phyloP scores from a whole-genome alignment of 2,329 filamentous ascomycete genomes.

The Sclerotiophoma versabilis region DNA sequence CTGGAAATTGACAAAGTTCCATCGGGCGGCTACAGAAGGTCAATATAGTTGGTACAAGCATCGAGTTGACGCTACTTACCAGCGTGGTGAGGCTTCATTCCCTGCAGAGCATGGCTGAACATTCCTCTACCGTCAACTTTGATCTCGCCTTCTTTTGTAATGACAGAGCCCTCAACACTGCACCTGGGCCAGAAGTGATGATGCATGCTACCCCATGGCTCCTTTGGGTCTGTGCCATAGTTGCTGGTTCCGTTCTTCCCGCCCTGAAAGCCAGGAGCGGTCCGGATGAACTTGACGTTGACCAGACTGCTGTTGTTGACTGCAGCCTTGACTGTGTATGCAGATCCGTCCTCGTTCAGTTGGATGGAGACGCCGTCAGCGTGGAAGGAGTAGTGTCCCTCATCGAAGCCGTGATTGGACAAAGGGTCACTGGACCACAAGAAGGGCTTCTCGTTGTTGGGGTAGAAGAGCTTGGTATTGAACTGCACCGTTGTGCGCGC shows the following conservation, averaged over 20 bases:
- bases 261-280: slow-evolving; percentile 80
- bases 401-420: slow-evolving; percentile 80
- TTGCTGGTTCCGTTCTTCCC: slow-evolving; percentile 84
- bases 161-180: slow-evolving; percentile 79
- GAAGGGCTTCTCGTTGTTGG: slow-evolving; percentile 73
- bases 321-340: slow-evolving; percentile 89
- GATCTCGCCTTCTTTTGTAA: slow-evolving; percentile 80
- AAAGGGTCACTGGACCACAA: slow-evolving; percentile 87
- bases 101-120: slow-evolving; percentile 87
- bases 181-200: slow-evolving; percentile 96
- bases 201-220: slow-evolving; percentile 92
- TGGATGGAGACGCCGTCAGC: slow-evolving; percentile 86
- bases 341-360: slow-evolving; percentile 81
- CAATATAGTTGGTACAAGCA: slow-evolving; percentile 8
- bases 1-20: slow-evolving; percentile 96
- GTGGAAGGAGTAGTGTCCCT: slow-evolving; percentile 82
- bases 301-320: slow-evolving; percentile 81
- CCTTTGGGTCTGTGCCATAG: slow-evolving; percentile 83
- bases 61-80: slow-evolving; percentile 57
- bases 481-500: slow-evolving; percentile 92
- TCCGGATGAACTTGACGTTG: slow-evolving; percentile 80
- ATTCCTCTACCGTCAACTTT: slow-evolving; percentile 82
- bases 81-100: slow-evolving; percentile 98
- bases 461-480: slow-evolving; percentile 90
- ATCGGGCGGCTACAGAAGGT: slow-evolving; percentile 68